A percentile compares a stretch with the other conserved stretches of the same genome.
phyloP scores from a whole-genome alignment of 2,329 filamentous ascomycete species.

The Hypoxylon sp. region DNA sequence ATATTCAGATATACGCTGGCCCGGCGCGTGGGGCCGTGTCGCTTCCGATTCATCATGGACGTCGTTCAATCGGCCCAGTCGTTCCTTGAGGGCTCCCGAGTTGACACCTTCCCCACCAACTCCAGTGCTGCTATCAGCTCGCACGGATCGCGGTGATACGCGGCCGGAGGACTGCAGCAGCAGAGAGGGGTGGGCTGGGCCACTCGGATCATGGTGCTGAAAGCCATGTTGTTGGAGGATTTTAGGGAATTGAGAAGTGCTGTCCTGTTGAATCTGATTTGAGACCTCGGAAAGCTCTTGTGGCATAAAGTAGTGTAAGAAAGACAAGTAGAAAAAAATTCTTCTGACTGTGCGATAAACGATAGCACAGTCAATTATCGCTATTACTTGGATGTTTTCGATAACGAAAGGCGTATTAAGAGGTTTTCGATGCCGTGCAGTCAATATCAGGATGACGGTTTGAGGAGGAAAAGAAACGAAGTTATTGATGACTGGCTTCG shows the following conservation, averaged over 20 bases:
- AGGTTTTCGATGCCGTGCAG: constrained; percentile 24
- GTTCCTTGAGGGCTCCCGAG: constrained; percentile 62
- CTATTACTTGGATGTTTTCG: constrained; percentile 6
- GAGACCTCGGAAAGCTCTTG: constrained; percentile 63
- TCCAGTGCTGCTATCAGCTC: constrained; percentile 46
- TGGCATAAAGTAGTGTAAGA: constrained; percentile 72
- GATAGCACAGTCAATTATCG: constrained; percentile 64
- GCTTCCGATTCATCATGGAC: constrained; percentile 49
- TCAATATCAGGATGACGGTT: constrained; percentile 14
- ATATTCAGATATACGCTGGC: constrained; percentile 70
- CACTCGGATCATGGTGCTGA: constrained; percentile 58
- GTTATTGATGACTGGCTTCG: constrained; percentile 27
- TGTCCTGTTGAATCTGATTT: constrained; percentile 47
- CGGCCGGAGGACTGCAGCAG: constrained; percentile 53
- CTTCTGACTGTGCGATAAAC: constrained; percentile 64
- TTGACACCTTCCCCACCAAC: constrained; percentile 54
- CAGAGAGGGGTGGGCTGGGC: constrained; percentile 53
- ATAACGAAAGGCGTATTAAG: constrained; percentile 15
- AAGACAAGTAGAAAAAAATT: constrained; percentile 50
- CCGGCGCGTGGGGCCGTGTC: constrained; percentile 55
- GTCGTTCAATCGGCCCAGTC: constrained; percentile 66
- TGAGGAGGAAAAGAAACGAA: constrained; percentile 27
- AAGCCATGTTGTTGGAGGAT: constrained; percentile 69
- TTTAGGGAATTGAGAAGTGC: constrained; percentile 53
- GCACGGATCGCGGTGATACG: constrained; percentile 55